These are phyloP conservation scores for Aureobasidium sp. DNA, from an alignment of 2,329 filamentous ascomycete genomes.

Conservation along the genomic window DNA sequence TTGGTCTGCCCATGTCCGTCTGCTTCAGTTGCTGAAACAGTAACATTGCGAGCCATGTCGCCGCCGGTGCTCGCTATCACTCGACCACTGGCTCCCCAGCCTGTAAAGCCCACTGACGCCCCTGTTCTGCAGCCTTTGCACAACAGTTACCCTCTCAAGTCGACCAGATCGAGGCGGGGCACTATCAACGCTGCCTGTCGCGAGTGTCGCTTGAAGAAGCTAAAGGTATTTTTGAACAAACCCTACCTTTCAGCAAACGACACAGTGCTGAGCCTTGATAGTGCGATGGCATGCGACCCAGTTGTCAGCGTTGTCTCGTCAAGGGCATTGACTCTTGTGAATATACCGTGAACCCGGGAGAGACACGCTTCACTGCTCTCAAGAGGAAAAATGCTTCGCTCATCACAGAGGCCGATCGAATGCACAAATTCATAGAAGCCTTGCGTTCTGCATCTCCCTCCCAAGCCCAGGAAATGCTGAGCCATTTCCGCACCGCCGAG, in stretches of 20 bases:
- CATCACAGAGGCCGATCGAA: not conserved
- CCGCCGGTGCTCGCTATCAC: not conserved
- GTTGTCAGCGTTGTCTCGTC: not conserved
- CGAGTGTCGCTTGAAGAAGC: constrained; percentile 6
- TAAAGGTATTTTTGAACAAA: not conserved
- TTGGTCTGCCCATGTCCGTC: not conserved
- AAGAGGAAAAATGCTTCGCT: constrained; percentile 14
- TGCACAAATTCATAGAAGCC: not conserved
- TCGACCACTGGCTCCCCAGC: constrained; percentile 5
- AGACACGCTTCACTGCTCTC: constrained; percentile 11
- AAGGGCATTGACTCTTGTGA: not conserved
- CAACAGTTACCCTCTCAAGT: not conserved
- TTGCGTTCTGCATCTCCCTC: not conserved
- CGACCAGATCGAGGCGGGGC: not conserved
- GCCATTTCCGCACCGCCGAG: not conserved
- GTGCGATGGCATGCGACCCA: constrained; percentile 8
- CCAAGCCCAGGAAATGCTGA: not conserved
- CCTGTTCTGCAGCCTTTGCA: not conserved
- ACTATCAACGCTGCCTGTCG: constrained; percentile 6
- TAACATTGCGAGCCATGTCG: not conserved
- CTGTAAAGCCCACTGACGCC: not conserved
- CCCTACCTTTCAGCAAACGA: too few species aligned
- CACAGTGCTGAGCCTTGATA: not conserved
- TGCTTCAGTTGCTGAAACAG: not conserved
- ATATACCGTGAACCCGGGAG: constrained; percentile 4